phyloP scores from a whole-genome alignment of 176 grass and related monocot genomes.

The Paspalum notatum region DNA sequence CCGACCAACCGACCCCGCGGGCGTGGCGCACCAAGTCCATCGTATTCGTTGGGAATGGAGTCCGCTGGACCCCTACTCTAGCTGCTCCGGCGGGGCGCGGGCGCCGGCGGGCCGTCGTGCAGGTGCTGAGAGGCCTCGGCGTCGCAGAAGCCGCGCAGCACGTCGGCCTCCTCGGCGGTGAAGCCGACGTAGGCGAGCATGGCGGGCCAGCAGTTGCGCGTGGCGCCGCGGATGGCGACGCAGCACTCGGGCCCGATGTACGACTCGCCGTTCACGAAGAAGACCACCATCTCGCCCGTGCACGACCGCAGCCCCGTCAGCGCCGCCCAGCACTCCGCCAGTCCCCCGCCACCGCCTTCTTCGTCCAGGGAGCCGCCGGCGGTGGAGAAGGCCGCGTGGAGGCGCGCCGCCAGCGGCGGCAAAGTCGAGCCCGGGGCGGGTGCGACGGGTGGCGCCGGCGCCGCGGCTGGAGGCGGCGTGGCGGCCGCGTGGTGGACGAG shows the following conservation, averaged over 20 bases:
- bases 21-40: too few relatives aligned
- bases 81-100: not conserved
- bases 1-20: too few relatives aligned
- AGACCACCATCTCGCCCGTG: conserved; percentile 77
- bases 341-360: not conserved
- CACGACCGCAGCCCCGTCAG: conserved; percentile 62
- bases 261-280: conserved; percentile 81
- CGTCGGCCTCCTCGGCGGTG: conserved; percentile 69
- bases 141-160: conserved; percentile 68
- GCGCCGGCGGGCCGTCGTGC: not conserved
- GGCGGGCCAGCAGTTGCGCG: conserved; percentile 75
- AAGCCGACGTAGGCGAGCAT: conserved; percentile 67
- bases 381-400: not conserved
- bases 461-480: too few relatives aligned
- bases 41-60: too few relatives aligned
- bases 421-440: not conserved
- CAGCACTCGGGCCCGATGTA: conserved; percentile 79
- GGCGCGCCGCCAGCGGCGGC: not conserved
- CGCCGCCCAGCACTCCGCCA: conserved; percentile 69
- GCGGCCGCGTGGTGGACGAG: too few relatives aligned
- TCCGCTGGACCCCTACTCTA: too few relatives aligned
- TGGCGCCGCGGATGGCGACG: conserved; percentile 67
- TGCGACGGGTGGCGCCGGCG: not conserved
- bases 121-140: conserved; percentile 30
- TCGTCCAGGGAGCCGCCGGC: not conserved